Conservation (phyloP, 106 monocot genomes). For the Dendrobium officinale region DNA sequence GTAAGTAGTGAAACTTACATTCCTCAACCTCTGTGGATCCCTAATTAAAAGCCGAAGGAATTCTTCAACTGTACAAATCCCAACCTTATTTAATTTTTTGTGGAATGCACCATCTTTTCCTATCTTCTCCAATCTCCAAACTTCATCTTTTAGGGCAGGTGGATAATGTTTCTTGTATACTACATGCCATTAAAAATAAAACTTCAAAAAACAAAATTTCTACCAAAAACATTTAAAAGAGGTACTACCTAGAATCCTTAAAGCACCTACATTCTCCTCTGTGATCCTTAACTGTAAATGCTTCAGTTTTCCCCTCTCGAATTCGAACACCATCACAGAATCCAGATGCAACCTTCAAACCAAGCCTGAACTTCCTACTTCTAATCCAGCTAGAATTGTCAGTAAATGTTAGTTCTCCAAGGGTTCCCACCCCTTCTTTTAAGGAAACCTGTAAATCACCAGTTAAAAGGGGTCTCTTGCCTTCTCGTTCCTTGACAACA, state of each 20-base stretch:
- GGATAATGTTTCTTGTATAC: constrained; percentile 58
- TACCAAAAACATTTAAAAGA: neutral
- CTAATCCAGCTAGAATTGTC: constrained; percentile 40
- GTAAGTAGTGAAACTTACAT: constrained; percentile 23
- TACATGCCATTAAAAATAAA: constrained; percentile 5
- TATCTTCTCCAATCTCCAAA: constrained; percentile 64
- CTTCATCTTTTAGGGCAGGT: constrained; percentile 52
- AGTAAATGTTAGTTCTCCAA: constrained; percentile 35
- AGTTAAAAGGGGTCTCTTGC: constrained; percentile 33
- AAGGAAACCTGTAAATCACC: constrained; percentile 31
- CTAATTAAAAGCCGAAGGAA: constrained; percentile 47
- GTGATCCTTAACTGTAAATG: constrained; percentile 35
- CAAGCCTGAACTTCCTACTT: constrained; percentile 39
- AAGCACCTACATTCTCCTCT: constrained; percentile 46
- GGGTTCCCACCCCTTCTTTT: constrained; percentile 36
- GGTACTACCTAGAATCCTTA: neutral
- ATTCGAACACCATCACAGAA: constrained; percentile 31
- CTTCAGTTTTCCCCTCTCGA: constrained; percentile 41
- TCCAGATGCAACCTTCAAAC: constrained; percentile 24
- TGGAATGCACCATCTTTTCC: constrained; percentile 69
- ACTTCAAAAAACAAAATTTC: constrained; percentile 1
- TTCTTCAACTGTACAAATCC: constrained; percentile 50
- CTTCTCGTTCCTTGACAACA: constrained; percentile 37
- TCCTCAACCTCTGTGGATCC: constrained; percentile 39
- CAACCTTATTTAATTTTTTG: constrained; percentile 45